Conservation (phyloP, 2,329 filamentous ascomycete genomes). For the Lachnellula cervina region DNA sequence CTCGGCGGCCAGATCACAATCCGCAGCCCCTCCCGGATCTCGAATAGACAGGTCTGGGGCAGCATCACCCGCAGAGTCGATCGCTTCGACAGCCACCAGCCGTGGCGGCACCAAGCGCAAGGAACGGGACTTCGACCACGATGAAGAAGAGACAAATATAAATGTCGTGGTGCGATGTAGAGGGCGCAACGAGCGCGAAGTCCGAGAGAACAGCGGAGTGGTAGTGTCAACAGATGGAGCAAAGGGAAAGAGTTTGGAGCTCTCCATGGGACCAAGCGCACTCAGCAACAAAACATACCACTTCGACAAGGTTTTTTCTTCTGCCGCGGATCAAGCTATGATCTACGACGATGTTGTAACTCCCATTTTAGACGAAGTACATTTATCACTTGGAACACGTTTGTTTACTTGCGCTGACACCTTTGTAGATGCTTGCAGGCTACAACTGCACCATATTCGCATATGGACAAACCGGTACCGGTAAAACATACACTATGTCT, state of each 20-base stretch:
- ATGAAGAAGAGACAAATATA: conserved; percentile 88
- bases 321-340: conserved; percentile 88
- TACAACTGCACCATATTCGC: conserved; percentile 99
- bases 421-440: conserved; percentile 73
- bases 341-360: conserved; percentile 93
- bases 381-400: conserved; percentile 21
- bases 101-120: conserved; percentile 72
- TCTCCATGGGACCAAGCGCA: conserved; percentile 89
- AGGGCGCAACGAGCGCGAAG: conserved; percentile 86
- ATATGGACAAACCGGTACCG: conserved; percentile 95
- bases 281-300: conserved; percentile 94
- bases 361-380: conserved; percentile 86
- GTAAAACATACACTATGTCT: conserved; percentile 99
- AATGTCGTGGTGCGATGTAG: conserved; percentile 94
- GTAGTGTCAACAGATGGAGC: conserved; percentile 85
- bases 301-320: conserved; percentile 96
- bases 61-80: conserved; percentile 64
- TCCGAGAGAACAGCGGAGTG: conserved; percentile 90
- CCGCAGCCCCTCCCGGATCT: conserved; percentile 24
- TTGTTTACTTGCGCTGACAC: conserved; percentile 9
- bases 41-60: conserved; percentile 26
- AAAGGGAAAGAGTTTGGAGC: conserved; percentile 75
- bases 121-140: conserved; percentile 74
- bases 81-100: conserved; percentile 50
- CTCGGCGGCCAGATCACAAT: conserved; percentile 45